phyloP scores from a whole-genome alignment of 306 rosid genomes.

The Herpetospermum pedunculosum region DNA sequence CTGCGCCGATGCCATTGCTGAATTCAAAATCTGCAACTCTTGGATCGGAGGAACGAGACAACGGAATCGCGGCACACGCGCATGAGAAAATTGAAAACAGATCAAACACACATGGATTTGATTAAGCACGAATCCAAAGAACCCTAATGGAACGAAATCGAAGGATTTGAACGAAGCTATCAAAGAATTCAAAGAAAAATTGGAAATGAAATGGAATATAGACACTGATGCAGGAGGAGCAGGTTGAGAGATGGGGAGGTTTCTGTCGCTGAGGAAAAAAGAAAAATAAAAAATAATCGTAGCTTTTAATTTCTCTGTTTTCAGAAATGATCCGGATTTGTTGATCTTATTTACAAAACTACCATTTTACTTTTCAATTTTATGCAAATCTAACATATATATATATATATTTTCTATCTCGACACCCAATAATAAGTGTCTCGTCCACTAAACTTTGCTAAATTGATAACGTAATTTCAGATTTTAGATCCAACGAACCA shows the following conservation, averaged over 20 bases:
- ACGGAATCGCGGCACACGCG: not conserved
- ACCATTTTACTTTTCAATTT: not conserved
- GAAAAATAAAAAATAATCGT: not conserved
- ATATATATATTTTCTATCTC: too few species aligned
- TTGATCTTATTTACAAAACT: slow-evolving; percentile 2
- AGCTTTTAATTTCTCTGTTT: not conserved
- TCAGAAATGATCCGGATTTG: not conserved
- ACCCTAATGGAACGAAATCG: slow-evolving; percentile 3
- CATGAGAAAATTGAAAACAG: not conserved
- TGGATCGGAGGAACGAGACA: slow-evolving; percentile 39
- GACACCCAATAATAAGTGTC: too few species aligned
- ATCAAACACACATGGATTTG: slow-evolving; percentile 8
- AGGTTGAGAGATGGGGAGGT: not conserved
- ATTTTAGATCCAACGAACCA: not conserved
- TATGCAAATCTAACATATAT: not conserved
- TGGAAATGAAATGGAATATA: not conserved
- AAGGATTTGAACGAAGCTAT: not conserved
- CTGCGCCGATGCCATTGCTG: slow-evolving; percentile 53
- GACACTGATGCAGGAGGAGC: not conserved
- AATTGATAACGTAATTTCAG: not conserved
- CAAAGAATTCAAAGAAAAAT: not conserved
- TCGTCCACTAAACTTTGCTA: accelerated
- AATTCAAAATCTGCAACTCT: slow-evolving; percentile 25
- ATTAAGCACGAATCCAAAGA: slow-evolving; percentile 9
- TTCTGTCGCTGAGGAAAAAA: not conserved